phyloP scores from a whole-genome alignment of 2,329 filamentous ascomycete species.

The Ceratocystis destructans region DNA sequence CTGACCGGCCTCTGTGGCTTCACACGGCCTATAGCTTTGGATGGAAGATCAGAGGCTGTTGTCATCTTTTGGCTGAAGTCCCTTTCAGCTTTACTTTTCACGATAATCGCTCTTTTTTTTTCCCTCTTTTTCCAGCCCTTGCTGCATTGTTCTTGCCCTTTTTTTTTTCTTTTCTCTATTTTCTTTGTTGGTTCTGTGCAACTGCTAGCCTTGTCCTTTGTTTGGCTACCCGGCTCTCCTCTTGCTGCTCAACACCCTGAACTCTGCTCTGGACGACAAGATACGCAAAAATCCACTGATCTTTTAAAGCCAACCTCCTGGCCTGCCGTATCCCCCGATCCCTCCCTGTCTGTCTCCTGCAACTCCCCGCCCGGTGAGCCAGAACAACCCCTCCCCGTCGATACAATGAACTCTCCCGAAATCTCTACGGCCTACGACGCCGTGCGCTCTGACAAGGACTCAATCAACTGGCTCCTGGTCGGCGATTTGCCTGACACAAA shows the following conservation, averaged over 20 bases:
- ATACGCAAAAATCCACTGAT: background rate
- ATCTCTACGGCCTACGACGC: slow-evolving; percentile 51
- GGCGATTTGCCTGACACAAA: slow-evolving; percentile 45
- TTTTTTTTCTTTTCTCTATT: background rate
- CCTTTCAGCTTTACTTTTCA: background rate
- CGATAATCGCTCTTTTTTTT: background rate
- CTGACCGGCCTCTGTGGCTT: background rate
- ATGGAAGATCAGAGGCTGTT: background rate
- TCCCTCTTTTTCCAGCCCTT: background rate
- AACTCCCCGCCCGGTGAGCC: background rate
- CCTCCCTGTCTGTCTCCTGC: no score
- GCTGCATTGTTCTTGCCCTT: background rate
- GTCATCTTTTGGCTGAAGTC: background rate
- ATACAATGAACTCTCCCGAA: slow-evolving; percentile 37
- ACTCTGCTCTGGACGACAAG: background rate
- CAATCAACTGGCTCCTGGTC: slow-evolving; percentile 53
- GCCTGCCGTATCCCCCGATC: background rate
- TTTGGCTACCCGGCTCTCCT: background rate
- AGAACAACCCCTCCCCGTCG: background rate
- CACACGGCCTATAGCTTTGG: background rate
- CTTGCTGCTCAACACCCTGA: background rate
- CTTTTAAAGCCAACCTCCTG: background rate
- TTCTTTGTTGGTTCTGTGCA: background rate
- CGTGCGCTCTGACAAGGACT: slow-evolving; percentile 52
- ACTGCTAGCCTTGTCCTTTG: background rate